A percentile compares a stretch with the other conserved stretches of the same genome.
Evolutionary conservation across 2,329 filamentous ascomycete species (phyloP).

Genomic region (Apiospora koreana): DNA sequence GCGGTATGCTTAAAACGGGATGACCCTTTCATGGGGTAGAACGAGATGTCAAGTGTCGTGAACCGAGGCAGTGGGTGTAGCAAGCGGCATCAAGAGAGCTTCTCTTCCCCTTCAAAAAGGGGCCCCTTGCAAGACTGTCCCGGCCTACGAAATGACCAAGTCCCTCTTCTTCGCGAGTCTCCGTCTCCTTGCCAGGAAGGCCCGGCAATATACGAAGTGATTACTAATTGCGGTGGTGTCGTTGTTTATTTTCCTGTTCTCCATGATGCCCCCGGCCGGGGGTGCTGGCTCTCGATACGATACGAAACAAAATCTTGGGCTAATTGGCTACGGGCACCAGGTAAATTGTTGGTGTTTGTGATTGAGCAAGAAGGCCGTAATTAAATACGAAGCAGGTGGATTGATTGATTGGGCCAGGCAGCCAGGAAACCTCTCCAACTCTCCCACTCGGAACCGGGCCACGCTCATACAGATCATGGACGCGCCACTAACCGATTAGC

Average conservation of each 20-base stretch:
- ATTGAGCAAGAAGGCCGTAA: neutral
- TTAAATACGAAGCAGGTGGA: neutral
- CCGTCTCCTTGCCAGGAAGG: neutral
- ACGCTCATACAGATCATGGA: neutral
- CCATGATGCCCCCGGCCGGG: neutral
- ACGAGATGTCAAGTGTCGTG: neutral
- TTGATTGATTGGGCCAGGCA: too few relatives aligned
- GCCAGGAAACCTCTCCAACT: neutral
- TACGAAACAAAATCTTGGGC: constrained; percentile 1
- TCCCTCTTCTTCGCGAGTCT: too few relatives aligned
- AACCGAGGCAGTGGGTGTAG: neutral
- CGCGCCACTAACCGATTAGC: constrained; percentile 5
- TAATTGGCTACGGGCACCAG: constrained; percentile 2
- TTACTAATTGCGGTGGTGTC: neutral
- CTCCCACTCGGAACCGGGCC: neutral
- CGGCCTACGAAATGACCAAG: neutral
- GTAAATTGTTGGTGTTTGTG: constrained; percentile 1
- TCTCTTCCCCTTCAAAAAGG: neutral
- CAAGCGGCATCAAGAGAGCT: neutral
- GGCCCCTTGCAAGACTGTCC: neutral
- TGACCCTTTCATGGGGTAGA: constrained; percentile 4
- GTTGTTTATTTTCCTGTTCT: neutral
- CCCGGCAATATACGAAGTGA: neutral
- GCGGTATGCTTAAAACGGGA: neutral
- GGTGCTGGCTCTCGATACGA: neutral